phyloP scores from a whole-genome alignment of 371 early-diverging fungal species.

The Basidiobolus meristosporus region DNA sequence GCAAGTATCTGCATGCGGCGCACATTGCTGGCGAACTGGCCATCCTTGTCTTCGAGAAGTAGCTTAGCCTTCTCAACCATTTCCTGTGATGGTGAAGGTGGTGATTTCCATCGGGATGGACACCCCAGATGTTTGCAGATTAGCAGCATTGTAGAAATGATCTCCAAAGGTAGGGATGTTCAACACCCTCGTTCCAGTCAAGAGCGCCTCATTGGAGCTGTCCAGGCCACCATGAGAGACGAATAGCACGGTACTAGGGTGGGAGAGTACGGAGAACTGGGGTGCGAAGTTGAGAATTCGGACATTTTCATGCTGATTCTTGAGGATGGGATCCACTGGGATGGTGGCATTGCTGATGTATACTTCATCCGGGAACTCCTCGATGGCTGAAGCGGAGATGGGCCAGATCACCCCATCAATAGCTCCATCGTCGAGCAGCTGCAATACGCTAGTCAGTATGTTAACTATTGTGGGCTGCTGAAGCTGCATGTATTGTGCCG shows the following conservation, averaged over 20 bases:
- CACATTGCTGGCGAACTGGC: too few species aligned
- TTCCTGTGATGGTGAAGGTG: too few species aligned
- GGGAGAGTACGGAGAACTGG: constrained; percentile 14
- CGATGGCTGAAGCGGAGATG: not conserved
- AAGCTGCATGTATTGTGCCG: not conserved
- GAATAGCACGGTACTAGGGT: constrained; percentile 11
- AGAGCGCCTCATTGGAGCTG: constrained; percentile 12
- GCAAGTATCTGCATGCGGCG: too few species aligned
- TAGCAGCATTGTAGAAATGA: constrained; percentile 7
- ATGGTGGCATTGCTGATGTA: not conserved
- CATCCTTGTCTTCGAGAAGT: too few species aligned
- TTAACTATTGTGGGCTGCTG: not conserved
- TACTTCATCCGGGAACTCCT: not conserved
- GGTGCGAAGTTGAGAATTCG: constrained; percentile 7
- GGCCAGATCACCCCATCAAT: constrained; percentile 4
- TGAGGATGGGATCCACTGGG: not conserved
- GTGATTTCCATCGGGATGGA: too few species aligned
- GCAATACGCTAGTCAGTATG: not conserved
- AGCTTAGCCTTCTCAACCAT: too few species aligned
- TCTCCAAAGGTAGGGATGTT: constrained; percentile 16
- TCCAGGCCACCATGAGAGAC: constrained; percentile 16
- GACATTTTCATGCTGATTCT: not conserved
- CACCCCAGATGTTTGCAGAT: too few species aligned
- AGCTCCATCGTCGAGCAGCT: not conserved
- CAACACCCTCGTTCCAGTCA: constrained; percentile 9